Evolutionary conservation across 305 asterid genomes (phyloP), one percentile per base, ranked within the genome.

Genomic region (Ajuga reptans): DNA sequence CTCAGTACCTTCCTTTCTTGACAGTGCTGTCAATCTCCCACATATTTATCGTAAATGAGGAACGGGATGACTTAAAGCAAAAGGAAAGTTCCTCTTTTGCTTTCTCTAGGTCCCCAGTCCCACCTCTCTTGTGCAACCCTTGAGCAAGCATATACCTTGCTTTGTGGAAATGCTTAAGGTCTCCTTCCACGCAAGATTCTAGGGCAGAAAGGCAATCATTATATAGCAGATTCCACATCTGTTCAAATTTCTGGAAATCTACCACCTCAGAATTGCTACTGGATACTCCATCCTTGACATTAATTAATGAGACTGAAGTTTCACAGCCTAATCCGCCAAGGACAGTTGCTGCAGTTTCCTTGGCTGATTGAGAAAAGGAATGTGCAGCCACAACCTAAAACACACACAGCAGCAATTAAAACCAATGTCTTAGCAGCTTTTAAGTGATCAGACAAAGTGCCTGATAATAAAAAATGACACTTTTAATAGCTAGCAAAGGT

Each of bases 1-100:
- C 12, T 56, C 16, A 24, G 16, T 81, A 89, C 99, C 96, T 91
- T 83, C 96, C 99, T 78, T 87, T 91, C 83, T 91, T 93, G 72
- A 91, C 96, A 53, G 64, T 91, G 84, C 99, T 89, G 83, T 94
- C 96, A 80, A 94, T 94, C 88, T 94, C 99, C 99, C 99, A 94
- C 99, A 94, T 94, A 79, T 94, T 91, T 78, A 94, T 79, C 51
- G 97, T 91, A 80, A 94, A 94, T 49, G 96, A 79, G 56, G 99
- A 91, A 64, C 99, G 97, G 39, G 90, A 71, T 31, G 99, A 91
- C 86, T 87, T 94, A 71, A 94, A 94, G 87, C 99, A 94, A 82
- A 94, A 94, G 27, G 99, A 91, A 70, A 94, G 95, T 75, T 94
- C 96, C 83, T 94, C 99, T 75, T 84, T 94, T 76, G 99, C 97